Base-by-base conservation (phyloP, 1,139 yeast species). In the Pichia cactophila region DNA sequence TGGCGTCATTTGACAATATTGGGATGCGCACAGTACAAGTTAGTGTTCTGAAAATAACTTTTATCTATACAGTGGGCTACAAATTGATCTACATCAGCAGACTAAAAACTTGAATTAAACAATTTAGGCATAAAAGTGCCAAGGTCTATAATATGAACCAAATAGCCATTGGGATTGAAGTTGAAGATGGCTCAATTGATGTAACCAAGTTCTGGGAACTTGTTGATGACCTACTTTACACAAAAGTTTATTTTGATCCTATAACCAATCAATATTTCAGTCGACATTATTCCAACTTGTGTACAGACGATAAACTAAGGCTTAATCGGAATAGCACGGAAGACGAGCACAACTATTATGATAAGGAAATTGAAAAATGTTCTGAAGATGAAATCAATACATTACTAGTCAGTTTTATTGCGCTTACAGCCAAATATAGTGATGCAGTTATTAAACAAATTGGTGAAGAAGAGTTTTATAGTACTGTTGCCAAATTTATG, bases 351-450 rank as follows among this genome's bases (percentile, higher is more conserved):
- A 35, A 33, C 23, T 42, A 46, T 14, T 31, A 33, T 11, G 43
- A 20, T n/a, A 54, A 50, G 17, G 48, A 31, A 5, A 43, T 43
- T 17, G 46, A 37, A 4, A 44, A 46, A 26, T 61, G 62, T 43
- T 44, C 63, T 1, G 63, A 60, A 42, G 61, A 59, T 17, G 66
- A 62, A 40, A 61, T 64, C 26, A 66, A 66, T 41, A 59, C 62
- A 7, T 43, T 63, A 16, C 52, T 66, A 47, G 69, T 66, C 4
- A 57, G 63, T 37, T 65, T 56, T 40, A 42, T 66, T 28, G 58
- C 67, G 2, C 50, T 65, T 11, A 58, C 61, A 11, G 54, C 64
- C 1, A 59, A 58, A 29, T 59, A 64, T 52, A 53, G 59, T 36
- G 64, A 61, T 36, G 48, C 49, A 11, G 43, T 62, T 38, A 47